These are phyloP conservation scores for Mycena citricolor DNA, from an alignment of 1,284 basidiomycete species.

Conservation along the genomic window DNA sequence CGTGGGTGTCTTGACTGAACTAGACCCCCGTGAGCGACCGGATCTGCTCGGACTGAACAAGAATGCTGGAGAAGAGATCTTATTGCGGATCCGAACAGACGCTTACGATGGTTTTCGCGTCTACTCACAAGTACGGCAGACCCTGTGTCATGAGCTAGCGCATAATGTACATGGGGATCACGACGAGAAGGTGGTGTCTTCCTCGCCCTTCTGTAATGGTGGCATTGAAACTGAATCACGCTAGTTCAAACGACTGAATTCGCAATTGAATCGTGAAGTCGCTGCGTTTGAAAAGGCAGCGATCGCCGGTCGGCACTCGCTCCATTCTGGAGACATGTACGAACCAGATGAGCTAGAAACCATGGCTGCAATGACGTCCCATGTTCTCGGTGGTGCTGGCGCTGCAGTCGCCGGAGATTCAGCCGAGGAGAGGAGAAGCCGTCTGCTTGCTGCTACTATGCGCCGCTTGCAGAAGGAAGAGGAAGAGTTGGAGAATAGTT, in stretches of 20 bases:
- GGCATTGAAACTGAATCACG: not conserved
- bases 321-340: slow-evolving; percentile 47
- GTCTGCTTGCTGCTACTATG: slow-evolving; percentile 59
- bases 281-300: slow-evolving; percentile 60
- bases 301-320: slow-evolving; percentile 52
- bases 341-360: slow-evolving; percentile 56
- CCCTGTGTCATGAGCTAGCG: slow-evolving; percentile 74
- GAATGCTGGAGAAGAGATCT: slow-evolving; percentile 61
- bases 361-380: slow-evolving; percentile 42
- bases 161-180: slow-evolving; percentile 76
- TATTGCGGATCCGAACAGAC: slow-evolving; percentile 67
- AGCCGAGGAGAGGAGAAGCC: slow-evolving; percentile 53
- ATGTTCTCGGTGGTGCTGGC: slow-evolving; percentile 46
- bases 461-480: slow-evolving; percentile 60
- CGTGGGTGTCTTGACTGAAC: slow-evolving; percentile 68
- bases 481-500: slow-evolving; percentile 69
- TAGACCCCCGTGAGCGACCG: slow-evolving; percentile 74
- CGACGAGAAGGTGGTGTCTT: slow-evolving; percentile 61
- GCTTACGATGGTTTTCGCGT: slow-evolving; percentile 67
- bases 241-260: slow-evolving; percentile 78
- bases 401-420: slow-evolving; percentile 37
- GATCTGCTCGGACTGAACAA: slow-evolving; percentile 70
- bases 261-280: slow-evolving; percentile 71
- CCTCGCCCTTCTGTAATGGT: not conserved
- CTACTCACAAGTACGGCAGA: slow-evolving; percentile 64